phyloP scores from a whole-genome alignment of 169 alveolate genomes.

The Cryptosporidium muris region DNA sequence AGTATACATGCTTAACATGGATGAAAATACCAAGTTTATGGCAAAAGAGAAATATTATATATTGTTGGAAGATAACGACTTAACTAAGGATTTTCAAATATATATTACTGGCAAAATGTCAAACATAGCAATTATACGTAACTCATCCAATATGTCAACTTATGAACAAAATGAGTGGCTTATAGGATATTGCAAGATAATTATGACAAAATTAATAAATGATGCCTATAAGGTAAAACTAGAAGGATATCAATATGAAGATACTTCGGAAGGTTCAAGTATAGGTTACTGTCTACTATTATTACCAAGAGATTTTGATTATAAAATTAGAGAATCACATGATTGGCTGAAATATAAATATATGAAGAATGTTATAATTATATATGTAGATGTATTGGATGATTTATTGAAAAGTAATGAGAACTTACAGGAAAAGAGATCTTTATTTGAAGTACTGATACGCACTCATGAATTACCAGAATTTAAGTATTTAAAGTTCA shows the following conservation, averaged over 20 bases:
- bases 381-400: constrained; percentile 40
- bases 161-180: constrained; percentile 35
- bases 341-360: constrained; percentile 13
- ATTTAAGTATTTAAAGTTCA: constrained; percentile 18
- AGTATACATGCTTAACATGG: no score
- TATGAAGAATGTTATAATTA: constrained; percentile 21
- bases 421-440: constrained; percentile 5
- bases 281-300: constrained; percentile 6
- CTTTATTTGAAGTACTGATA: constrained; percentile 34
- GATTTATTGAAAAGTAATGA: not conserved
- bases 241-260: not conserved
- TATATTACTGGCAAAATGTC: no score
- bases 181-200: constrained; percentile 28
- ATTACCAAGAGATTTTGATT: constrained; percentile 40
- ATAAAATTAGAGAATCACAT: constrained; percentile 7
- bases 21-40: no score
- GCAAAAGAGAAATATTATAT: no score
- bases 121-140: no score
- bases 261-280: not conserved
- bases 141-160: no score
- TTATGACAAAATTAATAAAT: not conserved
- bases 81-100: no score
- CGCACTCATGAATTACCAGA: constrained; percentile 44
- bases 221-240: not conserved
- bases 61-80: no score